Evolutionary conservation across 352 stramenopile genomes (phyloP).

Genomic region (Globisporangium sylvaticum): DNA sequence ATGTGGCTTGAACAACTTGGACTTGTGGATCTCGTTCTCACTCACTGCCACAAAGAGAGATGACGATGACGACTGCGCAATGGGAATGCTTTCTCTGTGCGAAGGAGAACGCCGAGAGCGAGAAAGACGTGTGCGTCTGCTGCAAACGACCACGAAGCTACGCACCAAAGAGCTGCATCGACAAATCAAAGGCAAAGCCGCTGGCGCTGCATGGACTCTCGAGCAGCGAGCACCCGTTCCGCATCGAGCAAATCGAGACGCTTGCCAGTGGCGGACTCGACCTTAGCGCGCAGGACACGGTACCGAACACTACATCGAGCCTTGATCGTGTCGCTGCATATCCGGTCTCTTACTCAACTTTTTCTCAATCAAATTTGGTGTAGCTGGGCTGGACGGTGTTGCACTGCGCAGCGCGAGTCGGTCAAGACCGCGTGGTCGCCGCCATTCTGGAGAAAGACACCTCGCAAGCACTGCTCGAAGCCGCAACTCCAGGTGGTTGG

Average conservation of each 20-base stretch:
- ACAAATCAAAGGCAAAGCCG: slow-evolving; percentile 4
- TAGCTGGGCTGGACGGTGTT: slow-evolving; percentile 11
- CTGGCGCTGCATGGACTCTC: slow-evolving; percentile 14
- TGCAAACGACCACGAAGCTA: slow-evolving; percentile 11
- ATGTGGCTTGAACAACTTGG: not conserved
- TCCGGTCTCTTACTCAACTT: too few species aligned
- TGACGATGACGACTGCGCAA: not conserved
- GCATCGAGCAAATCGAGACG: slow-evolving; percentile 5
- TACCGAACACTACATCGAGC: too few species aligned
- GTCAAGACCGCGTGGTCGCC: slow-evolving; percentile 2
- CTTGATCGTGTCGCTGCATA: too few species aligned
- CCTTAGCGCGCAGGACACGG: slow-evolving; percentile 1
- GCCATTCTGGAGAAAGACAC: slow-evolving; percentile 1
- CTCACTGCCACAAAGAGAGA: not conserved
- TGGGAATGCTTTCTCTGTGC: slow-evolving; percentile 16
- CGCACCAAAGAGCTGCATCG: slow-evolving; percentile 12
- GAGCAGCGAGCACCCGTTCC: slow-evolving; percentile 4
- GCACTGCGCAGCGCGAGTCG: slow-evolving; percentile 8
- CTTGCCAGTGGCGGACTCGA: slow-evolving; percentile 3
- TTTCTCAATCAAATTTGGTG: too few species aligned
- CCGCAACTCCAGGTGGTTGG: slow-evolving; percentile 9
- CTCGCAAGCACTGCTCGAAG: slow-evolving; percentile 7
- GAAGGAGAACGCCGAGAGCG: slow-evolving; percentile 12
- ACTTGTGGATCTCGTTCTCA: not conserved
- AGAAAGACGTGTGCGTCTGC: slow-evolving; percentile 1